These are phyloP conservation scores for Papiliotrema terrestris DNA, from an alignment of 1,284 basidiomycete species.

Conservation along the genomic window DNA sequence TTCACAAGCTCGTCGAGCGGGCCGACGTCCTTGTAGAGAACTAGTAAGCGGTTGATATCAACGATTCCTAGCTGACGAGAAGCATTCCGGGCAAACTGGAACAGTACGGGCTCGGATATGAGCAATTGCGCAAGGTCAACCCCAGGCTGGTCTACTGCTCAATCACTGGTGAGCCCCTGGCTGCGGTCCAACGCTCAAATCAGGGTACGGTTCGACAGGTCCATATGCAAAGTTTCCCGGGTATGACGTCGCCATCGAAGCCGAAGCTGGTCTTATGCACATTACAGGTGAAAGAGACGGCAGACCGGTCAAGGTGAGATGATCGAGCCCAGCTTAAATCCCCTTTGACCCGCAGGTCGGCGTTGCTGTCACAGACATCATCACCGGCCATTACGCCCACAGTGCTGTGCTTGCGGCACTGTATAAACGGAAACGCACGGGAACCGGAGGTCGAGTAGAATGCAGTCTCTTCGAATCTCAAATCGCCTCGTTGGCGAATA, in stretches of 20 bases:
- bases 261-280: conserved; percentile 90
- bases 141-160: conserved; percentile 81
- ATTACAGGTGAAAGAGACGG: conserved; percentile 90
- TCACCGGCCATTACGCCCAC: conserved; percentile 76
- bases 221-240: conserved; percentile 79
- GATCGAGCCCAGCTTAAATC: too few relatives aligned
- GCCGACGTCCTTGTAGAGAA: conserved; percentile 90
- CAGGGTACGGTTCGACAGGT: conserved; percentile 91
- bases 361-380: conserved; percentile 82
- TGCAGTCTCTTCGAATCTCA: conserved; percentile 83
- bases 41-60: conserved; percentile 56
- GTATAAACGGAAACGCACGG: conserved; percentile 75
- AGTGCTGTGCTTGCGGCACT: conserved; percentile 89
- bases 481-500: conserved; percentile 86
- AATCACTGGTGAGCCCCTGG: conserved; percentile 64
- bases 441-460: conserved; percentile 85
- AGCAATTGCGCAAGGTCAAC: conserved; percentile 75
- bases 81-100: conserved; percentile 66
- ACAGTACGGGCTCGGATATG: conserved; percentile 79
- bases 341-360: conserved; percentile 58
- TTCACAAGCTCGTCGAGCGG: conserved; percentile 66
- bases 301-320: conserved; percentile 67
- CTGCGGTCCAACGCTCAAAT: background rate
- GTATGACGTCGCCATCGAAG: conserved; percentile 88
- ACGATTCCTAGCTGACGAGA: conserved; percentile 24